Evolutionary conservation across 129 eudicot genomes (phyloP).

Genomic region (Smallanthus sonchifolius): DNA sequence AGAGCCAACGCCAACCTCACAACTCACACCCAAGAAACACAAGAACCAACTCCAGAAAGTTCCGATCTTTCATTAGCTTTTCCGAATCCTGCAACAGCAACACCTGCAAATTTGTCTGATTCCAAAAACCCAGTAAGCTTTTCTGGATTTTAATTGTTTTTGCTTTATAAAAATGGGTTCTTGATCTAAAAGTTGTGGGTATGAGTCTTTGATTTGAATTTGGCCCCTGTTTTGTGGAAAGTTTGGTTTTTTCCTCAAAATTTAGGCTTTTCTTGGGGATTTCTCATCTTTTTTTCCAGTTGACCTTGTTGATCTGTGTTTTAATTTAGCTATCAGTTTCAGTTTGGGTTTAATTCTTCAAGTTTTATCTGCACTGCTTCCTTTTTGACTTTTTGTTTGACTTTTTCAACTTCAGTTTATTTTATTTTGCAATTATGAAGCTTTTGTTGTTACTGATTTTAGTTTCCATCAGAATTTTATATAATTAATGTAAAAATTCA

Average conservation of each 20-base stretch:
- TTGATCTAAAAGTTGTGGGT: constrained; percentile 22
- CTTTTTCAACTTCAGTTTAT: background rate
- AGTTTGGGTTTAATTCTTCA: background rate
- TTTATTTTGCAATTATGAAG: background rate
- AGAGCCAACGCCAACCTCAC: constrained; percentile 29
- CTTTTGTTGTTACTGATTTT: background rate
- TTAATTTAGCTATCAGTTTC: background rate
- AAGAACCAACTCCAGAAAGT: constrained; percentile 1
- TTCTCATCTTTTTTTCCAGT: background rate
- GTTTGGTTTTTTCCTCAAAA: background rate
- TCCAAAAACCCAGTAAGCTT: constrained; percentile 20
- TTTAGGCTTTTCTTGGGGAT: background rate
- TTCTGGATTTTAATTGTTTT: constrained; percentile 20
- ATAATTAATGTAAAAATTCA: background rate
- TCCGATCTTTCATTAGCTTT: constrained; percentile 2
- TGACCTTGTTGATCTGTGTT: constrained; percentile 10
- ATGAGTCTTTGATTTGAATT: background rate
- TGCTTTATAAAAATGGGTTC: constrained; percentile 7
- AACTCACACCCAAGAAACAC: constrained; percentile 17
- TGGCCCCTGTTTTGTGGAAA: background rate
- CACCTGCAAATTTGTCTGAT: background rate
- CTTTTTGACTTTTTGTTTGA: background rate
- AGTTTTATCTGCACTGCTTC: constrained; percentile 4
- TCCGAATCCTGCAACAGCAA: background rate
- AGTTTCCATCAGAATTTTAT: background rate